Base-by-base conservation (phyloP, 371 early-diverging fungal species). In the Rhizopus microsporus region DNA sequence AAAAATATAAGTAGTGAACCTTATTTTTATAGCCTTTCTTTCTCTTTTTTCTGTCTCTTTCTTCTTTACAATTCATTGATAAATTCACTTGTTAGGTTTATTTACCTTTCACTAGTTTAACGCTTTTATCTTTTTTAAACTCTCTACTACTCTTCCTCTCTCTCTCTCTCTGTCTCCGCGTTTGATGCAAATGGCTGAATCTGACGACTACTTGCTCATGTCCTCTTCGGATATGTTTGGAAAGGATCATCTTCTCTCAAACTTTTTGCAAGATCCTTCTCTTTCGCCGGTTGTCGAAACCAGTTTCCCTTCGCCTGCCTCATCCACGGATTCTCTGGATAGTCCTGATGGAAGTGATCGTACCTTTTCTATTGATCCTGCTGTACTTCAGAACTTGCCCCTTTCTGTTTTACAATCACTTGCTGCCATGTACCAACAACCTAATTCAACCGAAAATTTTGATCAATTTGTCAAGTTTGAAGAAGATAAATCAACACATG, bases 391-490 rank as follows among this genome's bases (percentile, higher is more conserved):
- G 53, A 67, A 69, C 30, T 52, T 69, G 9, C 74, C 74, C 8
- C 57, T 62, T 8, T 58, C 74, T 54, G 65, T 62, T 10, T 56
- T 65, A 17, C 63, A 68, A 38, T 60, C 60, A 31, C 55, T 68
- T 33, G 67, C 71, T 48, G 60, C 67, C 53, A 62, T 70, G 54
- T 69, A 65, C n/a, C 60, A 68, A 30, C 71, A 70, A 37, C 60
- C 57, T 23, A 51, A 69, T 30, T 17, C 31, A n/a, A n/a, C 53
- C 7, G 65, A 68, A n/a, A 49, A 44, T 7, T 65, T 72, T 59
- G 72, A 72, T 46, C 72, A 72, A 51, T 72, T 72, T 63, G 72
- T 72, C 30, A 63, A 65, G 44, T 72, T 68, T 66, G 72, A 72
- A 59, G 72, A 67, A 48, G 59, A 67, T 23, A 51, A 45, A 43